These are phyloP conservation scores for Aspergillus sp. DNA, from an alignment of 2,329 filamentous ascomycete species.

Conservation along the genomic window DNA sequence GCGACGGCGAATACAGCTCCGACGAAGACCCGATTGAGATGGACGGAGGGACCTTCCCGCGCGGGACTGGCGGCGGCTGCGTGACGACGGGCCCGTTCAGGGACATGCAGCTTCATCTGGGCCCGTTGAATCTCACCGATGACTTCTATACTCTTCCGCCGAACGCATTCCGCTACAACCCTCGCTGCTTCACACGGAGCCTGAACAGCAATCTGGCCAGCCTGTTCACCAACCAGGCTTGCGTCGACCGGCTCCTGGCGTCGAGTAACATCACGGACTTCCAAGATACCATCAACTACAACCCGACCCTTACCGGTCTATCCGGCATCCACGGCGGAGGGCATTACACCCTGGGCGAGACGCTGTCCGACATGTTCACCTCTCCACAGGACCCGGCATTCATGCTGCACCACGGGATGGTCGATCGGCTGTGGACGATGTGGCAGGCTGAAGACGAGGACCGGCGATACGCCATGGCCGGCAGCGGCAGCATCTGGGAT, in stretches of 20 bases:
- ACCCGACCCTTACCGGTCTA: constrained; percentile 26
- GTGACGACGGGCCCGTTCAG: constrained; percentile 27
- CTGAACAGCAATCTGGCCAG: constrained; percentile 18
- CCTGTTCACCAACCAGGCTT: constrained; percentile 12
- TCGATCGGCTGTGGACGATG: constrained; percentile 39
- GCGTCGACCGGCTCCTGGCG: constrained; percentile 8
- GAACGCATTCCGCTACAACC: constrained; percentile 15
- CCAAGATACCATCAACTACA: constrained; percentile 12
- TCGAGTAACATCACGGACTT: constrained; percentile 23
- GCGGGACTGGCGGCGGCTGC: constrained; percentile 30
- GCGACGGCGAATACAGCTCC: constrained; percentile 33
- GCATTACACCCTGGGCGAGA: constrained; percentile 37
- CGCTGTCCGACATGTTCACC: constrained; percentile 37
- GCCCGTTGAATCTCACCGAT: constrained; percentile 13
- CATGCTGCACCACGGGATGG: constrained; percentile 38
- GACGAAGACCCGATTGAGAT: constrained; percentile 12
- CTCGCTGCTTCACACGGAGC: constrained; percentile 19
- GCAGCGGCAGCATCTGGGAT: constrained; percentile 10
- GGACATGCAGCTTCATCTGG: constrained; percentile 25
- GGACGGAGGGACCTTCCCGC: constrained; percentile 31
- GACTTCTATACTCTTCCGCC: constrained; percentile 7
- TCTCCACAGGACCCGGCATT: constrained; percentile 39
- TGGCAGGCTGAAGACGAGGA: constrained; percentile 29
- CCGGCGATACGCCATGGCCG: constrained; percentile 10
- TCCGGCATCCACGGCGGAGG: constrained; percentile 37